These are phyloP conservation scores for Rhizoclosmatium globosum DNA, from an alignment of 192 early-diverging fungal genomes.

Conservation along the genomic window DNA sequence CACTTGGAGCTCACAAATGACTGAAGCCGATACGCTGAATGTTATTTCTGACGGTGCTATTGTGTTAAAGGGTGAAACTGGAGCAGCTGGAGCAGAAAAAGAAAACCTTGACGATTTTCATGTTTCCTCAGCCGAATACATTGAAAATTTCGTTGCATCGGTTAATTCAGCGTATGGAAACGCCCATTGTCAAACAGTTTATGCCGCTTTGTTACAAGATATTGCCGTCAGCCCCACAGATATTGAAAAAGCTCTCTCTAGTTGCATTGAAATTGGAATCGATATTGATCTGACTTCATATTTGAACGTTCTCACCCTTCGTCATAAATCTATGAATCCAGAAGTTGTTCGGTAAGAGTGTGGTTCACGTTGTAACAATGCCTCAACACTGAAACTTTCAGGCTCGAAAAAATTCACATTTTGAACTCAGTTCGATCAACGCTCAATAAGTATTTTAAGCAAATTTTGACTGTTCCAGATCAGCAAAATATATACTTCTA, in stretches of 20 bases:
- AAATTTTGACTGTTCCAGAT: not conserved
- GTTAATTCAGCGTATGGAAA: constrained; percentile 27
- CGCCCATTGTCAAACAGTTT: constrained; percentile 49
- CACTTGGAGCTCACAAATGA: not conserved
- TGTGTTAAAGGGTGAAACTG: constrained; percentile 8
- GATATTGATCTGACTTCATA: constrained; percentile 54
- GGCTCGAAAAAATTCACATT: constrained; percentile 17
- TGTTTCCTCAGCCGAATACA: constrained; percentile 4
- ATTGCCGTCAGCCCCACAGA: constrained; percentile 37
- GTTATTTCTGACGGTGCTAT: constrained; percentile 8
- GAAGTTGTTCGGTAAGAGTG: not conserved
- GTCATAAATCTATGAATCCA: constrained; percentile 10
- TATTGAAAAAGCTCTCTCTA: constrained; percentile 38
- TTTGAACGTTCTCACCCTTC: constrained; percentile 44
- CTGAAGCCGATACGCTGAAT: not conserved
- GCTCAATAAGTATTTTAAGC: constrained; percentile 11
- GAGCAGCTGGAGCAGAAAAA: not conserved
- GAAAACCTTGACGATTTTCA: not conserved
- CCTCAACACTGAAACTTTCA: not conserved
- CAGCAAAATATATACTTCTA: constrained; percentile 70
- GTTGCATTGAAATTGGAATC: constrained; percentile 41
- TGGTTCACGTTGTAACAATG: constrained; percentile 29
- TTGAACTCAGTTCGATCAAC: constrained; percentile 1
- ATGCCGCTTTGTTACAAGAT: constrained; percentile 49
- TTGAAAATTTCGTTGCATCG: constrained; percentile 6